Evolutionary conservation across 2,329 filamentous ascomycete genomes (phyloP), one percentile per base, ranked within the genome.

Genomic region (Dichotomopilus funicola): DNA sequence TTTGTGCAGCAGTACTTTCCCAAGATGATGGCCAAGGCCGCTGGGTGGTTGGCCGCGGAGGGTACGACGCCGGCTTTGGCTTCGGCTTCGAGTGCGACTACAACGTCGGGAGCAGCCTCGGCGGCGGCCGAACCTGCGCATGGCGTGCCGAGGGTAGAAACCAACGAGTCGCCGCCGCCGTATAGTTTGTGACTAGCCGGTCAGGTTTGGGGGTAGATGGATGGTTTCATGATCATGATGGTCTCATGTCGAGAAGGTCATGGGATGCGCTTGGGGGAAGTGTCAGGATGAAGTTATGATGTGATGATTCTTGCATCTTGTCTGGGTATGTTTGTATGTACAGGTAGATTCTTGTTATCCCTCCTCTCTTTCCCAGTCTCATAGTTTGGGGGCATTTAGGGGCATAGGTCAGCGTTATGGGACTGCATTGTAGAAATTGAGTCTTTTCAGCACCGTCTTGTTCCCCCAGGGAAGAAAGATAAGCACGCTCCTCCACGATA

Each of bases 1-100:
- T 88, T 92, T 64, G 83, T 90, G 52, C 82, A 87, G 58, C 81
- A 88, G 65, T 92, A 91, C 70, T 91, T 91, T 68, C 73, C 78
- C 19, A 84, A 81, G 67, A 85, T 91, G 76, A 78, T 87, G 65
- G 66, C 71, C 37, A 83, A 79, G 69, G 73, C 79, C 35, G 68
- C 71, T 10, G 61, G 67, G 50, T 75, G 72, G 72, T 59, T 58
- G 6, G 54, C 34, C 0, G 31, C 51, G 49, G 13, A 12, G 9
- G 51, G 5, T 11, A 7, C 54, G 42, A 41, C 47, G 0, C 2
- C 43, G 45, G 41, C 35, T 10, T 11, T 48, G 44, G 49, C 48
- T 36, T 19, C 49, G 42, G 40, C 37, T n/a, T 12, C 57, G 35
- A 11, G 40, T 6, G 42, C 50, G 5, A 8, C 4, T 1, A n/a